These are phyloP conservation scores for Ilex aquifolium DNA, from an alignment of 257 asterid genomes.

Conservation along the genomic window DNA sequence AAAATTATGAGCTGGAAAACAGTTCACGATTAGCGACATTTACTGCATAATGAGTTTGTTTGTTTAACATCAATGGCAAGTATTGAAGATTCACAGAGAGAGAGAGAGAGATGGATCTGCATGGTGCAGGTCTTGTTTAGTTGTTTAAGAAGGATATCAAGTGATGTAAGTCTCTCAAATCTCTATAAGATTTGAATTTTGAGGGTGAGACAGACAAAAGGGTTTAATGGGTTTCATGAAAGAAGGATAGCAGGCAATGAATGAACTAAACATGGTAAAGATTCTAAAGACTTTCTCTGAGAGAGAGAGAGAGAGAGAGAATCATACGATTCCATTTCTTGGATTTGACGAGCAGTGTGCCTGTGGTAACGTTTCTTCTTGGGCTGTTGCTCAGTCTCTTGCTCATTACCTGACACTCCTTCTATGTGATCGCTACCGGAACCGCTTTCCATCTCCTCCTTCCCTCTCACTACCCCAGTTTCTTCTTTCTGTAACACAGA, in stretches of 20 bases:
- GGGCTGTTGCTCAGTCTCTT: conserved; percentile 27
- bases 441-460: conserved; percentile 78
- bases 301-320: background rate
- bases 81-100: background rate
- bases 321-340: conserved; percentile 86
- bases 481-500: conserved; percentile 56
- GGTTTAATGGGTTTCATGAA: too few species aligned
- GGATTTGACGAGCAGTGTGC: conserved; percentile 92
- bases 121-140: too few species aligned
- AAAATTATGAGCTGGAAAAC: too few species aligned
- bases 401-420: conserved; percentile 63
- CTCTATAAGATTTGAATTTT: too few species aligned
- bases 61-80: background rate
- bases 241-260: too few species aligned
- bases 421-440: conserved; percentile 83
- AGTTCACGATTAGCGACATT: too few species aligned
- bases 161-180: too few species aligned
- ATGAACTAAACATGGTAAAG: background rate
- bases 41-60: background rate
- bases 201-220: too few species aligned
- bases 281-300: background rate
- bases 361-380: conserved; percentile 92
- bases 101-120: background rate
- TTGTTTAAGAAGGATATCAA: too few species aligned
- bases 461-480: conserved; percentile 46